These are phyloP conservation scores for Populus trichocarpa DNA, from an alignment of 441 rosid species.

Conservation along the genomic window DNA sequence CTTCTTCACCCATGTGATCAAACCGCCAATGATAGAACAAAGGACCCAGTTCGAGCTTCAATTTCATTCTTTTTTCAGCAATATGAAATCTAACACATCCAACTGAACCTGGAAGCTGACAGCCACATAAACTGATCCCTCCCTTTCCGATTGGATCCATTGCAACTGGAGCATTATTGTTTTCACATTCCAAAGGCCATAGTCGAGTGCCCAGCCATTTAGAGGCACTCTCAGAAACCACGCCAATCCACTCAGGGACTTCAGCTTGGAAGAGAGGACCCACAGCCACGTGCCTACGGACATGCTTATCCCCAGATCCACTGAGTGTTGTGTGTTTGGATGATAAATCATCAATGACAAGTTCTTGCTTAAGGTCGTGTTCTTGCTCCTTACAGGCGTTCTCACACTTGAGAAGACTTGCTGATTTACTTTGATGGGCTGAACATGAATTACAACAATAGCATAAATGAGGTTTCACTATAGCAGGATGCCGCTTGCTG, in stretches of 20 bases:
- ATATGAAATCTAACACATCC: slow-evolving; percentile 77
- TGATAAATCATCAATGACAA: slow-evolving; percentile 14
- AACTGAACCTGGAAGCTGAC: slow-evolving; percentile 49
- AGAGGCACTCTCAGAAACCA: slow-evolving; percentile 46
- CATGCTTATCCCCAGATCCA: slow-evolving; percentile 23
- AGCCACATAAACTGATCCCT: slow-evolving; percentile 64
- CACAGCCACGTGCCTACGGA: slow-evolving; percentile 32
- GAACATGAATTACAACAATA: slow-evolving; percentile 34
- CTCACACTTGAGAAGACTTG: slow-evolving; percentile 23
- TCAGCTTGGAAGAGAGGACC: slow-evolving; percentile 69
- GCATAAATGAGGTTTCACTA: slow-evolving; percentile 26
- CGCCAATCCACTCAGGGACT: slow-evolving; percentile 66
- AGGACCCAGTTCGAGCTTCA: slow-evolving; percentile 68
- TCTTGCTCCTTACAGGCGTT: slow-evolving; percentile 18
- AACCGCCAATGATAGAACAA: slow-evolving; percentile 59
- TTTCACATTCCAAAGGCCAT: slow-evolving; percentile 61
- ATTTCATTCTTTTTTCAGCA: slow-evolving; percentile 48
- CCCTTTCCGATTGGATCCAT: slow-evolving; percentile 74
- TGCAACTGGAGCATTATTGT: slow-evolving; percentile 29
- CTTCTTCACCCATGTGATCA: slow-evolving; percentile 76
- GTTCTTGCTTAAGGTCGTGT: slow-evolving; percentile 6
- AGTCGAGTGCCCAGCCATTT: slow-evolving; percentile 74
- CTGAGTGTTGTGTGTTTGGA: slow-evolving; percentile 10
- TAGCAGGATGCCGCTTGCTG: slow-evolving; percentile 28
- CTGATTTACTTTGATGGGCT: slow-evolving; percentile 24